Evolutionary conservation across 2,329 filamentous ascomycete species (phyloP).

Genomic region (Xylaria sp.): DNA sequence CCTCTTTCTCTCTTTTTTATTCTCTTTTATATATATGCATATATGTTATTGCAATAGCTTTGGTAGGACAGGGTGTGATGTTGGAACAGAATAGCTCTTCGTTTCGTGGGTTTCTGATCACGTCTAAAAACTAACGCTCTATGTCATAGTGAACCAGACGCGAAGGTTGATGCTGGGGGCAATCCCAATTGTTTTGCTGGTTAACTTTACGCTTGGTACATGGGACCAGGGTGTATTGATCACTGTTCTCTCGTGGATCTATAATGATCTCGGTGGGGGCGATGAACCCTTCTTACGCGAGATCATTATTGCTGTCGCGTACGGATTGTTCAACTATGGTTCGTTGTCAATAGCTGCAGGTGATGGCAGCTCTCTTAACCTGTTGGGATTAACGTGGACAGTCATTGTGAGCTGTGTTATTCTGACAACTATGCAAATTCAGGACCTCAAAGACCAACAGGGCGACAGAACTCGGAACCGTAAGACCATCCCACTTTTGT

Average conservation of each 20-base stretch:
- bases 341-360: conserved; percentile 34
- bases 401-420: conserved; percentile 35
- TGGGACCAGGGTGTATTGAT: conserved; percentile 34
- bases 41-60: too few relatives aligned
- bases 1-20: too few relatives aligned
- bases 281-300: conserved; percentile 36
- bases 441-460: conserved; percentile 39
- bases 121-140: background rate
- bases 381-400: conserved; percentile 29
- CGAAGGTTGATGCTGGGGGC: conserved; percentile 38
- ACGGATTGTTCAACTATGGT: conserved; percentile 36
- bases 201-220: conserved; percentile 31
- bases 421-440: conserved; percentile 40
- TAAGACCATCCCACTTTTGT: conserved; percentile 32
- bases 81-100: too few relatives aligned
- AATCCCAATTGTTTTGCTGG: conserved; percentile 33
- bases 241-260: conserved; percentile 34
- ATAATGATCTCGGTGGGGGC: conserved; percentile 40
- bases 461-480: conserved; percentile 36
- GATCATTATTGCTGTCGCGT: conserved; percentile 35
- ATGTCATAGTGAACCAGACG: conserved; percentile 33
- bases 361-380: conserved; percentile 10
- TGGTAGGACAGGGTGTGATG: too few relatives aligned
- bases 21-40: too few relatives aligned
- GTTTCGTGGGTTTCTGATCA: too few relatives aligned